Evolutionary conservation across 805 yeast species (phyloP), one percentile per base, ranked within the genome.

Genomic region (Candida railenensis): DNA sequence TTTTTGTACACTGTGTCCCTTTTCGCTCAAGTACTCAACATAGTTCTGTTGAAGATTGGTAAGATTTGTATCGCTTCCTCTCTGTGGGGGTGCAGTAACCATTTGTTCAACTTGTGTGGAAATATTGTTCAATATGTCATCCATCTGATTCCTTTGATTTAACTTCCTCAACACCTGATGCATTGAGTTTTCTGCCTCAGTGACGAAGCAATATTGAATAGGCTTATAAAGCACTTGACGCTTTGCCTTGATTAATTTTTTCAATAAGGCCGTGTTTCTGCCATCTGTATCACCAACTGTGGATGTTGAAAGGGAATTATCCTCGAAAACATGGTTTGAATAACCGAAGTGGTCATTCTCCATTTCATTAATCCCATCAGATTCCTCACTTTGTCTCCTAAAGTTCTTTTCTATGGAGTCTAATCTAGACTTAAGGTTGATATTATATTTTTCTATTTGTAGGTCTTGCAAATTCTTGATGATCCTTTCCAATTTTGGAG

Each of bases 141-240:
- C 37, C 8, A 45, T 22, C 21, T 18, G 30, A 7, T 37, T 21
- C 2, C 41, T 33, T 16, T 38, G 18, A 4, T 34, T 41, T 32
- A 50, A 50, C 16, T 41, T 43, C 14, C 50, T 36, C 4, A 56
- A 34, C 25, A 53, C 40, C 14, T 45, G 45, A 25, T 54, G 46
- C 34, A 53, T 56, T 0, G 52, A 51, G 18, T 56, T 56, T 19
- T 53, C 53, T 14, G 52, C 36, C 5, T 48, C 50, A 8, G 52
- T 48, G 2, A 59, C 38, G 38, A 63, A 61, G 12, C 61, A 57
- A 43, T 46, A 57, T 41, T 63, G 67, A 11, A 59, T 52, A 15
- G 62, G 61, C 40, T 59, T 61, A 42, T 55, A 59, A 14, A 57
- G 48, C 3, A 50, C 44, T 22, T 50, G 49, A 20, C 62, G 45